Percentiles rank a stretch among this genome's conserved stretches.
Conservation (phyloP, 257 asterid species). For the Plectranthus barbatus region DNA sequence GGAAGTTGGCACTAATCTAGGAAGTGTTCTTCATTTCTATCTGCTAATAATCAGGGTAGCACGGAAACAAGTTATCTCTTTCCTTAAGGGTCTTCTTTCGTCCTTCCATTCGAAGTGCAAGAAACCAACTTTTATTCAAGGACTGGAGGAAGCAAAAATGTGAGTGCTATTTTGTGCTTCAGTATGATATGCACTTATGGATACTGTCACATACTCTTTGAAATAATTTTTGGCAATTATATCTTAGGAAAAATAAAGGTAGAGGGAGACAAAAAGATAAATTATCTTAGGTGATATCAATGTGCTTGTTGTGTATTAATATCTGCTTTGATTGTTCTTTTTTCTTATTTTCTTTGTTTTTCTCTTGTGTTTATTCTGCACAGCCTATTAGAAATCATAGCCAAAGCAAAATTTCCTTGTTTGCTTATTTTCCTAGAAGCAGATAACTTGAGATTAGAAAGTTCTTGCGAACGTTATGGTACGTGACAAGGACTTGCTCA, state of each 20-base stretch:
- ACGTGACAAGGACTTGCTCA: neutral
- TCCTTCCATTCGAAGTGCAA: constrained; percentile 88
- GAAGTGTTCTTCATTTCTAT: constrained; percentile 14
- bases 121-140: constrained; percentile 59
- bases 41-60: constrained; percentile 49
- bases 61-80: constrained; percentile 66
- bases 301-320: constrained; percentile 8
- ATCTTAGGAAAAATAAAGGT: neutral
- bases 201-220: constrained; percentile 10
- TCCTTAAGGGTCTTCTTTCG: constrained; percentile 83
- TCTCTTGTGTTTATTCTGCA: neutral
- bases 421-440: neutral
- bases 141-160: constrained; percentile 93
- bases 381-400: neutral
- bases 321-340: neutral
- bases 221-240: neutral
- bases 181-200: neutral
- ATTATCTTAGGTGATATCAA: neutral
- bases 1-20: constrained; percentile 15
- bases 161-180: constrained; percentile 29
- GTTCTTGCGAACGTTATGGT: neutral
- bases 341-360: neutral
- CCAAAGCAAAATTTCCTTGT: neutral
- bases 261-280: neutral
- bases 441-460: neutral